phyloP scores from a whole-genome alignment of 176 grass and related monocot species.

The Leersia perrieri region DNA sequence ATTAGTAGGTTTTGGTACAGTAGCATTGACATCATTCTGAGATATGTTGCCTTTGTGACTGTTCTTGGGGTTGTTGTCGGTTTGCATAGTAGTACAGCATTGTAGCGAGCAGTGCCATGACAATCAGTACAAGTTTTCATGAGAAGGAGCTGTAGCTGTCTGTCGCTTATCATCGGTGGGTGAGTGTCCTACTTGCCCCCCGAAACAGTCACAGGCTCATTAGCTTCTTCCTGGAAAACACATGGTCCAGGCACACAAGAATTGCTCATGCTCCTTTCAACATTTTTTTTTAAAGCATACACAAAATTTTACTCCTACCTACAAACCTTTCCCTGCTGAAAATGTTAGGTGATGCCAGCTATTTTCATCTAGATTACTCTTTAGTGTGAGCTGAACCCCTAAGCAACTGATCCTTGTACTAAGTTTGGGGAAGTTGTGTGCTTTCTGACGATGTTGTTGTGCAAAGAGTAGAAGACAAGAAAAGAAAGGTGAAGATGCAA shows the following conservation, averaged over 20 bases:
- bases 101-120: slow-evolving; percentile 24
- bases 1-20: neutral
- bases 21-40: neutral
- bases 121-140: neutral
- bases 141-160: neutral
- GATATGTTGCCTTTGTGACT: slow-evolving; percentile 10
- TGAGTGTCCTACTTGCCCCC: slow-evolving; percentile 35
- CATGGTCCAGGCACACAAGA: slow-evolving; percentile 19
- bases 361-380: neutral
- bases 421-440: neutral
- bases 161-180: neutral
- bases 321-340: neutral
- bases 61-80: neutral
- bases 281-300: no score
- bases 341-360: slow-evolving; percentile 23
- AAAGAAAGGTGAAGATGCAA: slow-evolving; percentile 14
- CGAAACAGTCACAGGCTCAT: slow-evolving; percentile 15
- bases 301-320: slow-evolving; percentile 3
- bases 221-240: slow-evolving; percentile 15
- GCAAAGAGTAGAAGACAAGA: slow-evolving; percentile 38
- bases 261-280: neutral
- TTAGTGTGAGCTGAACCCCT: neutral
- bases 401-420: neutral
- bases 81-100: neutral
- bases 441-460: neutral